phyloP scores from a whole-genome alignment of 2,329 filamentous ascomycete species.

The Diaporthe vaccinii region DNA sequence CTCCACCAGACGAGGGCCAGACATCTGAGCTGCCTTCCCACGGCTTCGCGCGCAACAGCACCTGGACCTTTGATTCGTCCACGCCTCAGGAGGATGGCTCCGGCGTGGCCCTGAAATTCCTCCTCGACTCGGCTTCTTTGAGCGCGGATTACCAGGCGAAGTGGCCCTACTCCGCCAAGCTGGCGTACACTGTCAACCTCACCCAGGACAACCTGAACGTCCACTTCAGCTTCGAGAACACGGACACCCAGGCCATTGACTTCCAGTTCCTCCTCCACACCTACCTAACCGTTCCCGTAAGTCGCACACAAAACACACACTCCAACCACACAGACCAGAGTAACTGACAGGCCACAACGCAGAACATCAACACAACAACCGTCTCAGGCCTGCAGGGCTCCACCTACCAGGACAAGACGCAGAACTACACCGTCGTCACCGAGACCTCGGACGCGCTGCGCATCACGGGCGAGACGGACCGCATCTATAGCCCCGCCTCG shows the following conservation, averaged over 20 bases:
- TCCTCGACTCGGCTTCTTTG: conserved; percentile 8
- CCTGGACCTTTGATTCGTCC: conserved; percentile 22
- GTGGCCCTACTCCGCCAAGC: conserved; percentile 22
- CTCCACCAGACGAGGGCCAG: conserved; percentile 26
- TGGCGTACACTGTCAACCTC: conserved; percentile 25
- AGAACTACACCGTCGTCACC: conserved; percentile 33
- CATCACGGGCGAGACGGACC: conserved; percentile 32
- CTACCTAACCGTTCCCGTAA: conserved; percentile 33
- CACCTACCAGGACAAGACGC: conserved; percentile 34
- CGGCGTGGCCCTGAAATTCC: background rate
- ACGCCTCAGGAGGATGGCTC: conserved; percentile 10
- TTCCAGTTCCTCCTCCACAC: conserved; percentile 35
- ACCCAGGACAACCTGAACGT: conserved; percentile 31
- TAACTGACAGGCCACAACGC: background rate
- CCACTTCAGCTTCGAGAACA: conserved; percentile 32
- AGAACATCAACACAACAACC: conserved; percentile 35
- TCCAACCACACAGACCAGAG: background rate
- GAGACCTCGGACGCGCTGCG: conserved; percentile 16
- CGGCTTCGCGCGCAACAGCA: conserved; percentile 34
- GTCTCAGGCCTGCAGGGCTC: conserved; percentile 19
- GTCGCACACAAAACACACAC: background rate
- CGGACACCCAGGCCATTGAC: conserved; percentile 13
- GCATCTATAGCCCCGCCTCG: conserved; percentile 26
- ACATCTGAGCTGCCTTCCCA: conserved; percentile 26
- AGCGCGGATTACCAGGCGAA: conserved; percentile 15